Base-by-base conservation (phyloP, 176 grass and related monocot genomes). In the Chloris gayana region DNA sequence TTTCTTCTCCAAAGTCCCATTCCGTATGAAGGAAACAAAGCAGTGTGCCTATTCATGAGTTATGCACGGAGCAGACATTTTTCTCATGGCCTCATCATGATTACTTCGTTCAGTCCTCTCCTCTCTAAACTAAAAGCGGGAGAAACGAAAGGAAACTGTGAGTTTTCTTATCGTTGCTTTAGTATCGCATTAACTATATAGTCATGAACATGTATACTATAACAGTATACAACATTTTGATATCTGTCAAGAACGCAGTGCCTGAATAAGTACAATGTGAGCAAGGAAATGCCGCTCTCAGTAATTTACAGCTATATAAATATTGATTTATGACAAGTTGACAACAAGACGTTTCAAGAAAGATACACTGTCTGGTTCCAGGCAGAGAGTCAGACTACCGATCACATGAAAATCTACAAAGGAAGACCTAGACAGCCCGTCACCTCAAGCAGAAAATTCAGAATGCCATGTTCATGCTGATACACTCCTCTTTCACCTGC, bases 401-500 rank as follows among this genome's bases (percentile, higher is more conserved):
- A 6, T 31, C 21, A 46, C 25, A 64, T 14, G 8, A 19, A 70
- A 30, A 41, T 38, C 51, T 61, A 47, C 17, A 15, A 66, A 66
- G 45, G 47, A 60, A 34, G 27, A 8, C 31, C 17, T 73, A 49
- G 68, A 12, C 17, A 27, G 22, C 22, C 22, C 53, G 24, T 34
- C 41, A 22, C 30, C 35, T 29, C 9, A 21, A 33, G 44, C 58
- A 64, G n/a, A 50, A 33, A 50, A 73, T 83, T 87, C 71, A 90
- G 63, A 88, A 90, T 22, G 93, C 74, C 83, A 62, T 84, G 81
- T 74, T 84, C 19, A 92, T 78, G 27, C 83, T 87, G 54, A 90
- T 13, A 5, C 95, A 97, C 82, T 92, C 89, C 44, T 94, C 85
- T 46, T 86, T 90, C 18, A 92, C 87, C 41, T 75, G 53, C 2